phyloP scores from a whole-genome alignment of 2,329 filamentous ascomycete species.

The Fusarium dlaminii region DNA sequence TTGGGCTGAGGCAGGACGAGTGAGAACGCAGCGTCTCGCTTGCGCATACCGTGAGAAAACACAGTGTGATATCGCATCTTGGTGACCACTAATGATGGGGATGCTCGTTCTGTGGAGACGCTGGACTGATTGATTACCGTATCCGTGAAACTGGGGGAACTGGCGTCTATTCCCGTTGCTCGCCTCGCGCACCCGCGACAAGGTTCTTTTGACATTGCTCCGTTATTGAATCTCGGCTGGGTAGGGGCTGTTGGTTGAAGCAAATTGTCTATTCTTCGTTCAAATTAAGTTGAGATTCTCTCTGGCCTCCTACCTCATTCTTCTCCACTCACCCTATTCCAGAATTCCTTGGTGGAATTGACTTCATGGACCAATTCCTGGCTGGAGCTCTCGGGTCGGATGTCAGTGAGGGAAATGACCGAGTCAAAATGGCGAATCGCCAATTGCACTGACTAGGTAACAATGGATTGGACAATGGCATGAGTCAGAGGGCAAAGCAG shows the following conservation, averaged over 20 bases:
- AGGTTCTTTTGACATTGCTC: neutral
- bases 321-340: constrained; percentile 18
- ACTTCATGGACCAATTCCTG: constrained; percentile 21
- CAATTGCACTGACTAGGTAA: neutral
- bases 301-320: neutral
- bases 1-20: constrained; percentile 13
- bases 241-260: constrained; percentile 4
- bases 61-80: constrained; percentile 6
- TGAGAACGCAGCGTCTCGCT: constrained; percentile 20
- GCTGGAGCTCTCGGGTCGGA: neutral
- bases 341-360: constrained; percentile 24
- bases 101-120: constrained; percentile 1
- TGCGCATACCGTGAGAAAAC: neutral
- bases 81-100: constrained; percentile 33
- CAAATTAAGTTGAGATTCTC: constrained; percentile 6
- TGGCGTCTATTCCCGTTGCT: constrained; percentile 16
- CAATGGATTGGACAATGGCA: constrained; percentile 3
- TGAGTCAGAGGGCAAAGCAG: neutral
- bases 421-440: neutral
- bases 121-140: constrained; percentile 1
- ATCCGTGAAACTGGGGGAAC: constrained; percentile 15
- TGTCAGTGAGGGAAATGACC: neutral
- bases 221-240: constrained; percentile 1
- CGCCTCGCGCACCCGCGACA: constrained; percentile 5
- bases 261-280: neutral